Evolutionary conservation across 2,329 filamentous ascomycete genomes (phyloP), one percentile per base, ranked within the genome.

Genomic region (Scolecobasidium constrictum): DNA sequence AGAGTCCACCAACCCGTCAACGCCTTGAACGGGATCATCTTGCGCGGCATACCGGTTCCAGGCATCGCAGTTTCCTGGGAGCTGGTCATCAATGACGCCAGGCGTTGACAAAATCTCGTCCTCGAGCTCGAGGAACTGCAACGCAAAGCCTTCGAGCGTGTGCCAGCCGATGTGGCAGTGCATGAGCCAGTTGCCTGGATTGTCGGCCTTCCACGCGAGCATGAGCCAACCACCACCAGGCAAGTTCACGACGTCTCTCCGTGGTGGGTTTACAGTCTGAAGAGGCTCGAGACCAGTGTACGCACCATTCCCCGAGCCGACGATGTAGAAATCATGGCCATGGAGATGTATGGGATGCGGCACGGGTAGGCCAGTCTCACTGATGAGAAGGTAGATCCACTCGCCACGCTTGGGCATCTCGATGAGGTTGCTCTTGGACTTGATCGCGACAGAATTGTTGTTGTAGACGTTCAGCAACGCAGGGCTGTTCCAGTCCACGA

Each of bases 401-500:
- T 47, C 19, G 17, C 38, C 26, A 5, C 18, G 7, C 17, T 17
- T 13, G 13, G 36, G 28, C 16, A 42, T 18, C 12, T 41, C 18
- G 16, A 56, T 51, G n/a, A 52, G 53, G 3, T 49, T 42, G n/a
- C 56, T 54, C 23, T 56, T 57, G 13, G 52, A 54, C 44, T 56
- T 53, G 2, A 47, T 50, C 41, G 54, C 62, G 1, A 60, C 52
- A 4, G 55, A 57, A 37, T 53, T 51, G 26, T 58, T 56, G 19
- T 57, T 49, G 13, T 59, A 28, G 22, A 67, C 52, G 38, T 59
- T 55, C 9, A 55, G 44, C 0, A 65, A 52, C 0, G 63, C 65
- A 7, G 64, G 64, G 37, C 66, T 50, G 3, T 43, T 49, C 58
- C 61, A 67, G 5, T 64, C 52, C 5, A 57, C 53, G 1, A 54